Percentiles rank a stretch among this genome's conserved stretches.
These are phyloP conservation scores for Chamaecyparis obtusa DNA, from an alignment of 75 land plant species.

Conservation along the genomic window DNA sequence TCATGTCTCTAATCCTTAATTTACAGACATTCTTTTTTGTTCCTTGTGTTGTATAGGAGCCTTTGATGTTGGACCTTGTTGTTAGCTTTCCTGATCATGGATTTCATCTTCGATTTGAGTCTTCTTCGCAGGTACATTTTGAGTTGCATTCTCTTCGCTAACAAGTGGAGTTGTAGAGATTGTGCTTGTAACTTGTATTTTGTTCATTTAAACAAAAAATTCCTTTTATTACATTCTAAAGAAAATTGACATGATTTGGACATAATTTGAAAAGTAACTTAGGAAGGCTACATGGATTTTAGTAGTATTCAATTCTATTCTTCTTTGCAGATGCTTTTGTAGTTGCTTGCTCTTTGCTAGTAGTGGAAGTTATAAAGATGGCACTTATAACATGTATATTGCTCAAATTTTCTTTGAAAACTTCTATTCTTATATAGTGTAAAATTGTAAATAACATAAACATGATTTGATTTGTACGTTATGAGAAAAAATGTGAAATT, in stretches of 20 bases:
- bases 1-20: slow-evolving; percentile 2
- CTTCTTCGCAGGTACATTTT: slow-evolving; percentile 78
- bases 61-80: slow-evolving; percentile 77
- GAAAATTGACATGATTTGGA: background rate
- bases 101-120: slow-evolving; percentile 93
- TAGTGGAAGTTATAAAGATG: background rate
- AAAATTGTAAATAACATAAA: background rate
- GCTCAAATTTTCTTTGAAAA: background rate
- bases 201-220: background rate
- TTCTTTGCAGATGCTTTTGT: background rate
- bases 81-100: slow-evolving; percentile 97
- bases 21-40: background rate
- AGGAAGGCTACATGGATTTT: background rate
- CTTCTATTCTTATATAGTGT: background rate
- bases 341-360: background rate
- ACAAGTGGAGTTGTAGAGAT: background rate
- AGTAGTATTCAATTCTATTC: background rate
- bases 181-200: background rate
- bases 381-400: background rate
- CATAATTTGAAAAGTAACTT: background rate
- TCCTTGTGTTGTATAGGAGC: slow-evolving; percentile 58
- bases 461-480: background rate
- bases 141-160: background rate
- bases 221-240: background rate
- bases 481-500: background rate